Evolutionary conservation across 2,329 filamentous ascomycete genomes (phyloP).

Genomic region (Nigrospora sphaerica): DNA sequence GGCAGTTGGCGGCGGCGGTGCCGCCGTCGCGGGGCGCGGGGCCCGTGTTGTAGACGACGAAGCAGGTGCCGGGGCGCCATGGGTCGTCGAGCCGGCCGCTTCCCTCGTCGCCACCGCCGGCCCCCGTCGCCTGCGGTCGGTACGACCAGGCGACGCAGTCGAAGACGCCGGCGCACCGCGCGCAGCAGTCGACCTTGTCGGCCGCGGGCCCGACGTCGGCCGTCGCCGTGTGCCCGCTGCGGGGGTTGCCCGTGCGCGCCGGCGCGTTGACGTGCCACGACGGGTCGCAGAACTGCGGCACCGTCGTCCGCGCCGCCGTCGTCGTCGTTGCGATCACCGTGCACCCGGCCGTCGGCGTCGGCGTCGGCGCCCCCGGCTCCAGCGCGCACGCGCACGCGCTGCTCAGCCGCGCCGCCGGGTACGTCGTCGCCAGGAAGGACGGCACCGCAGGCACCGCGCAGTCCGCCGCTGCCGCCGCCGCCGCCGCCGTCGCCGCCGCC

Average conservation of each 20-base stretch:
- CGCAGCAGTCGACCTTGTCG: constrained; percentile 1
- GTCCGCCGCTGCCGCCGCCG: neutral
- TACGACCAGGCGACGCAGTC: constrained; percentile 1
- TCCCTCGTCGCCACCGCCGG: too few relatives aligned
- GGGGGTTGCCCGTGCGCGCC: neutral
- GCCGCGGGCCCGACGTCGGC: neutral
- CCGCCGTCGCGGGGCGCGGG: neutral
- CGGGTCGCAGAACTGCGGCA: neutral
- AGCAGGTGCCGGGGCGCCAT: neutral
- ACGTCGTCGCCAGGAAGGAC: neutral
- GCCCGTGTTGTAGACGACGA: neutral
- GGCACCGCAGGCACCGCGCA: neutral
- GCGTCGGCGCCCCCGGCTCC: neutral
- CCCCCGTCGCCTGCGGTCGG: neutral
- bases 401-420: neutral
- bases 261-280: neutral
- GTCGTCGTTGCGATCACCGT: neutral
- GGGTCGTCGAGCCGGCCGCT: neutral
- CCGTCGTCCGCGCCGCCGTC: neutral
- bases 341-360: neutral
- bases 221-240: neutral
- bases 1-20: neutral
- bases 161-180: neutral
- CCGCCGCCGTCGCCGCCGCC: neutral
- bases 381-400: neutral